Base-by-base conservation (phyloP, 257 asterid genomes). In the Solanum ossicruentum region DNA sequence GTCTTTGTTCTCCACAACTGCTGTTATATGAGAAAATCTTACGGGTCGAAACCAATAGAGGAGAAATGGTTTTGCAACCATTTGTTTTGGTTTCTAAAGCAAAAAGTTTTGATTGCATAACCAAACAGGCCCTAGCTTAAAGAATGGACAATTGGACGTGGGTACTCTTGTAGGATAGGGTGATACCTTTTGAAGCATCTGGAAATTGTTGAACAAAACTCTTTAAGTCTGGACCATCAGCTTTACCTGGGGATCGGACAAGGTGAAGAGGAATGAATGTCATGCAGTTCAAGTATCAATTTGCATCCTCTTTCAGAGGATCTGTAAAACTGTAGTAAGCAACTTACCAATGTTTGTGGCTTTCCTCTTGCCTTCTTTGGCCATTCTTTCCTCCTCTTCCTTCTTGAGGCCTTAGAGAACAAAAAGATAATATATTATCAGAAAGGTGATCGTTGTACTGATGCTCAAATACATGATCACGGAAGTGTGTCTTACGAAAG, bases 321-420 rank as follows among this genome's bases (percentile, higher is more conserved):
- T 71, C 17, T 65, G 85, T 54, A 86, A 67, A 84, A 61, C 12
- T 28, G 72, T 3, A 79, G 60, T 58, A 45, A 28, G 84, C 41
- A 86, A 84, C 95, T 90, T 85, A 94, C 99, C 94, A 72, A 87
- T 85, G 81, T 84, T 90, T 26, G 87, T 80, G 55, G 85, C 86
- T 91, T 92, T 93, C 85, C 41, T 71, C 84, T 84, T 69, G 85
- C 92, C 94, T 89, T 82, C 89, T 89, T 88, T 91, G 85, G 94
- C 91, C 89, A 87, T 92, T 85, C 89, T 89, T 90, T 93, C 95
- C 87, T 93, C 99, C 88, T 96, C 98, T 87, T 94, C 98, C 90
- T 91, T 94, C 94, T 90, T 96, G 89, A 93, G 97, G 89, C 87
- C 99, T 96, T 71, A 86, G 63, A 49, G 81, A 86, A 75, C n/a